Base-by-base conservation (phyloP, 1,284 basidiomycete species). In the Puccinia brachypodii region DNA sequence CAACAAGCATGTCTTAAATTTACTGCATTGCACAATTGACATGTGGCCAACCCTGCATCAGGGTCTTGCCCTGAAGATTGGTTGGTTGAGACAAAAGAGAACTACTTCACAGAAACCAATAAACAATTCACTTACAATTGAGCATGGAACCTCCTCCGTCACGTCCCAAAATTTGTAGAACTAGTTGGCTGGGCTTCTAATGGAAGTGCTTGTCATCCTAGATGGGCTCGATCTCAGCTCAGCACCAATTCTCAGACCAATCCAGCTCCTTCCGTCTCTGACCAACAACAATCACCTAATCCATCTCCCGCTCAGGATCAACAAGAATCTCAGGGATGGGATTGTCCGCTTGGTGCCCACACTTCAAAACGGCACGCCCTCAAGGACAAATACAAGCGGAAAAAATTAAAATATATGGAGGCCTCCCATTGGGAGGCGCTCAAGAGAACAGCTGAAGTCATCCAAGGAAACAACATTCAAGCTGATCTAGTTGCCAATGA, bases 1-100 rank as follows among this genome's bases (percentile, higher is more conserved):
- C 40, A 74, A 28, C 38, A 47, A 60, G 28, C 73, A 7, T 22
- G n/a, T 11, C 73, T 58, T 31, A 36, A 60, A 25, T 75, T 75
- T 31, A 3, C 7, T 2, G 73, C 73, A 6, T 11, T 75, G 1
- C 60, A 75, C 36, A n/a, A 75, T 13, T 22, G 11, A 14, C 28
- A 60, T 2, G 6, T 3, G 2, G 31, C n/a, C 9, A 38, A 40
- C 3, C 53, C 73, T 19, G 22, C 53, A 0, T 53, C 28, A 6
- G 73, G 73, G 8, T 38, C 73, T 8, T 28, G 33, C 11, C 74
- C 58, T 0, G 38, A 44, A 28, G 40, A 64, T 11, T 76, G 74
- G 74, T 1, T 76, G 4, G 2, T 58, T 9, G 13, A n/a, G 19
- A 58, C 74, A 1, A 9, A 25, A 13, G n/a, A 64, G 2, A 4